Evolutionary conservation across 305 asterid species (phyloP), one percentile per base, ranked within the genome.

Genomic region (Solanum hybrid): DNA sequence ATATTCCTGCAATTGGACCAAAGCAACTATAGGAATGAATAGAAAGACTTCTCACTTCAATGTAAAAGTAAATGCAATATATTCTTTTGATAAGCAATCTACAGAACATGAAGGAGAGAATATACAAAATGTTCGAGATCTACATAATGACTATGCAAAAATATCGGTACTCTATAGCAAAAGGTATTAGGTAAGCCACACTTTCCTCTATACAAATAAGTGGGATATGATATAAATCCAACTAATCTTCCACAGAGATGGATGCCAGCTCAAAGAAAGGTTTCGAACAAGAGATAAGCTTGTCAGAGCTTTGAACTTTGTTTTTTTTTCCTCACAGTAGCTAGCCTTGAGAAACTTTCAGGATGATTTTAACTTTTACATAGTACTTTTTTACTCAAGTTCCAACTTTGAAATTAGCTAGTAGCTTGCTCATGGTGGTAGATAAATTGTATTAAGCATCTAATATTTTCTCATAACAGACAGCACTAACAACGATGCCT

Each of bases 1-100:
- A 92, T 73, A 76, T 90, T 91, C 96, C 99, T 97, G 93, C 91
- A 94, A 33, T 78, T 31, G 73, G 91, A 27, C 83, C 78, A 81
- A 90, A 39, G 34, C 29, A 86, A 65, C 88, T 41, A 13, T 13
- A 41, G 24, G 68, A 20, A 57, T 87, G 88, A 89, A 76, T 77
- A 26, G 26, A 72, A n/a, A 24, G 12, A 14, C 78, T 75, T 39
- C 26, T 45, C 57, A 39, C 17, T 41, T 51, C 77, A 83, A 29
- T 87, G 88, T 57, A 41, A 17, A 86, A 29, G 27, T 65, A 82
- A 41, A 82, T 82, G 20, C 85, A 39, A 24, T 27, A 39, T 39
- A n/a, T 1, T 81, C 24, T 26, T 82, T 82, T 15, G 26, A 82
- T 39, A 39, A 82, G 68, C 22, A 17, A 17, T 82, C 87, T 39